A percentile compares a stretch with the other conserved stretches of the same genome.
These are phyloP conservation scores for Elasticomyces elasticus DNA, from an alignment of 495 filamentous ascomycete genomes.

Conservation along the genomic window DNA sequence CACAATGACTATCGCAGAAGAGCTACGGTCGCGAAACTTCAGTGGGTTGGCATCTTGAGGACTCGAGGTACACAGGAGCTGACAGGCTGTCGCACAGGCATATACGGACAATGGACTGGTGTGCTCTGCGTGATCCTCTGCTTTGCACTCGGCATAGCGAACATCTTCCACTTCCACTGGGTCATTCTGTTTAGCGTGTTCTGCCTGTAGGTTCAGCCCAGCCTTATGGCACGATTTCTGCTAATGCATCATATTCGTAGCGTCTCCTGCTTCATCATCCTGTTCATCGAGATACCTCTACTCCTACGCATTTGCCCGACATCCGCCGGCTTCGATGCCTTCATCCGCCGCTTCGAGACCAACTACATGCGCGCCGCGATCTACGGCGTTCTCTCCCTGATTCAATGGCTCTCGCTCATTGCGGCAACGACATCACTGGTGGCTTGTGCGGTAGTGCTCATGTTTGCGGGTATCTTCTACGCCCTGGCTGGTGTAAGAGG, in stretches of 20 bases:
- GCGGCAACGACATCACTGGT: conserved; percentile 57
- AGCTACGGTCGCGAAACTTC: conserved; percentile 95
- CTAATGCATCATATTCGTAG: conserved; percentile 42
- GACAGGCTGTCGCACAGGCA: conserved; percentile 54
- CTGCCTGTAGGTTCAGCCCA: conserved; percentile 63
- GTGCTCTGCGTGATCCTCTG: conserved; percentile 90
- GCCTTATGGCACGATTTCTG: no score
- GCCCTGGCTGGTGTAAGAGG: conserved; percentile 73
- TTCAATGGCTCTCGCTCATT: conserved; percentile 74
- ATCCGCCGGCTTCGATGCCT: conserved; percentile 73
- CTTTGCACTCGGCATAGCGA: conserved; percentile 88
- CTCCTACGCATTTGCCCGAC: conserved; percentile 97
- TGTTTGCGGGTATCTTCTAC: conserved; percentile 73
- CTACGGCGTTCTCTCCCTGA: conserved; percentile 67
- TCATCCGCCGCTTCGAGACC: conserved; percentile 84
- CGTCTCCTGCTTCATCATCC: conserved; percentile 67
- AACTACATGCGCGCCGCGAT: conserved; percentile 96
- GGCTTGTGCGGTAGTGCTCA: conserved; percentile 72
- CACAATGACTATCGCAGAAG: conserved; percentile 46
- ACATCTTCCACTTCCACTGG: conserved; percentile 61
- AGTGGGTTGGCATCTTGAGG: conserved; percentile 51
- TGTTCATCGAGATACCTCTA: conserved; percentile 95
- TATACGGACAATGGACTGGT: conserved; percentile 99
- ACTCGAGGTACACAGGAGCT: conserved; percentile 16
- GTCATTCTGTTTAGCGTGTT: conserved; percentile 74